Percentiles rank a stretch among this genome's conserved stretches.
Evolutionary conservation across 225 moss, liverwort and hornwort genomes (phyloP).

Genomic region (Anthoceros angustus): DNA sequence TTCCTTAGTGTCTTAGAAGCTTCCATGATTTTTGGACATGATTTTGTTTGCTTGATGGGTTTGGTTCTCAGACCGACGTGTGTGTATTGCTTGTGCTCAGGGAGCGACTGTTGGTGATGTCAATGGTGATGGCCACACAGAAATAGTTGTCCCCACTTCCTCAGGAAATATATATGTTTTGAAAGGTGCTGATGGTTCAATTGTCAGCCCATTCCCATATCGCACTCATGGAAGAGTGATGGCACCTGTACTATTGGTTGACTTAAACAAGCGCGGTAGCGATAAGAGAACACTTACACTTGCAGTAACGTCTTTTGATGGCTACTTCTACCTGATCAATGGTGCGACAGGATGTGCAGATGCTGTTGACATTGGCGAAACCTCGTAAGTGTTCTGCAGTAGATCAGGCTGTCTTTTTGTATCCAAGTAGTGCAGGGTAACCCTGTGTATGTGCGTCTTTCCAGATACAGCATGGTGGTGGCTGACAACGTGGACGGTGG

Average conservation of each 20-base stretch:
- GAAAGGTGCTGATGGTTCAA: conserved; percentile 56
- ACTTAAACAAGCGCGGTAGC: conserved; percentile 43
- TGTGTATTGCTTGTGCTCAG: conserved; percentile 22
- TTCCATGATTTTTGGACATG: not conserved
- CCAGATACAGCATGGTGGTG: conserved; percentile 94
- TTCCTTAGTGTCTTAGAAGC: not conserved
- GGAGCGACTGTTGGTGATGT: conserved; percentile 91
- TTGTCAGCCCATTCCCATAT: conserved; percentile 60
- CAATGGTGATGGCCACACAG: conserved; percentile 83
- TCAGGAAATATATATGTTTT: conserved; percentile 83
- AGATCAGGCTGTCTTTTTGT: not conserved
- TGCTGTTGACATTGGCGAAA: conserved; percentile 92
- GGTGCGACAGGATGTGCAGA: conserved; percentile 94
- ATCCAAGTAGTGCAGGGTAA: not conserved
- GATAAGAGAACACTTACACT: conserved; percentile 66
- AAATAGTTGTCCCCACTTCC: conserved; percentile 81
- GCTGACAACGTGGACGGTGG: conserved; percentile 99
- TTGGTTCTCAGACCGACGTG: not conserved
- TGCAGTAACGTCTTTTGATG: conserved; percentile 92
- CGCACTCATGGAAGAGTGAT: conserved; percentile 90
- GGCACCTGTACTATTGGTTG: conserved; percentile 86
- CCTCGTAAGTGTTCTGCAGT: conserved; percentile 37
- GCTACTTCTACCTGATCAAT: conserved; percentile 92
- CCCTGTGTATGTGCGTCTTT: conserved; percentile 5
- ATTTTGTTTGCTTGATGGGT: not conserved